phyloP scores from a whole-genome alignment of 306 rosid species.

The Sphenostylis stenocarpa region DNA sequence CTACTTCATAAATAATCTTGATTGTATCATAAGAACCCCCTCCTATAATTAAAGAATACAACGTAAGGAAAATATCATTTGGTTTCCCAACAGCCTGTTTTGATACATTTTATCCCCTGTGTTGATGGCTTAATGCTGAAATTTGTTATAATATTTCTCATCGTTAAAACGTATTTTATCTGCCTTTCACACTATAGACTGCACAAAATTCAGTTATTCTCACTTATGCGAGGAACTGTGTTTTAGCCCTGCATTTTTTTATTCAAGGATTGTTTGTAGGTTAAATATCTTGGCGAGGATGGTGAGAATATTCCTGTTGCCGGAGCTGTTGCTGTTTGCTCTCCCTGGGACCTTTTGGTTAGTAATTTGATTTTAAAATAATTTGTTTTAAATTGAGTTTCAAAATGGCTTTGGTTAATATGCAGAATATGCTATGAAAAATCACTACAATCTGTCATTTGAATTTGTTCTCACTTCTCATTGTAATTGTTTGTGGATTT shows the following conservation, averaged over 20 bases:
- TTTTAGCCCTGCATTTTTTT: constrained; percentile 21
- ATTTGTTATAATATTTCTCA: background rate
- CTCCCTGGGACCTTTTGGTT: constrained; percentile 99
- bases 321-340: constrained; percentile 90
- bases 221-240: background rate
- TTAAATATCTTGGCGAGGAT: constrained; percentile 92
- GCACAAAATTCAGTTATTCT: background rate
- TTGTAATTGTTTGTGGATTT: background rate
- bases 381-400: background rate
- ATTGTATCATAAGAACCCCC: no score
- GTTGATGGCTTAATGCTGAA: background rate
- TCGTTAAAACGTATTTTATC: background rate
- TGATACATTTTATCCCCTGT: background rate
- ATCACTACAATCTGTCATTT: background rate
- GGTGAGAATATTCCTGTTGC: constrained; percentile 75
- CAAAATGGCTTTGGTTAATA: constrained; percentile 5
- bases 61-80: no score
- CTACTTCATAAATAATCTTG: no score
- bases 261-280: constrained; percentile 48
- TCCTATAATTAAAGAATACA: no score
- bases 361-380: constrained; percentile 38
- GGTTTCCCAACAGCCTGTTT: no score
- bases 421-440: constrained; percentile 2
- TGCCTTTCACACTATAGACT: background rate
- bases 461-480: background rate